A percentile compares a stretch with the other conserved stretches of the same genome.
phyloP scores from a whole-genome alignment of 257 asterid species.

The Fraxinus cuspidata region DNA sequence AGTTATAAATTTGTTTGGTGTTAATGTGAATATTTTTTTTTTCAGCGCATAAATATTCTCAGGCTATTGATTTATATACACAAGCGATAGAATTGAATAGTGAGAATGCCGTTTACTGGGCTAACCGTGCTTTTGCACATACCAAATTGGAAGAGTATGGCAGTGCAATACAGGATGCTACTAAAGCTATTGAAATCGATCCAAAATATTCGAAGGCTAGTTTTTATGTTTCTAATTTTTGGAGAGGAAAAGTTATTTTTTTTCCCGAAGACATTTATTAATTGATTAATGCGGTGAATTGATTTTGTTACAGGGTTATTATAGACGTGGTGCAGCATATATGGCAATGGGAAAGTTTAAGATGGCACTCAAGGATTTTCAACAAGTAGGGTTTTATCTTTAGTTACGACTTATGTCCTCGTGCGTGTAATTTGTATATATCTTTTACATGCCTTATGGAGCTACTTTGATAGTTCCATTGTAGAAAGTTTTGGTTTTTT shows the following conservation, averaged over 20 bases:
- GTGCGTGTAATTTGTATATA: too few relatives aligned
- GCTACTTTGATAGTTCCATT: too few relatives aligned
- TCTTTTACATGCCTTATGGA: too few relatives aligned
- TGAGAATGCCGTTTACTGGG: conserved; percentile 91
- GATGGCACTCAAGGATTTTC: conserved; percentile 93
- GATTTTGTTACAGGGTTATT: conserved; percentile 65
- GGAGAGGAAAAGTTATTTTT: not conserved
- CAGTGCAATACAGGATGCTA: conserved; percentile 89
- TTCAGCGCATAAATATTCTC: conserved; percentile 82
- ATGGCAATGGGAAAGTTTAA: conserved; percentile 96
- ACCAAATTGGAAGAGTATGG: conserved; percentile 96
- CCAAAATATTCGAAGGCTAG: conserved; percentile 85
- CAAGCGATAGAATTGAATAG: conserved; percentile 77
- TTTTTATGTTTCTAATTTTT: not conserved
- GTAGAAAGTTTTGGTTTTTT: too few relatives aligned
- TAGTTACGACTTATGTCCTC: too few relatives aligned
- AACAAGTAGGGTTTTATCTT: conserved; percentile 50
- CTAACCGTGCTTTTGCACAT: conserved; percentile 96
- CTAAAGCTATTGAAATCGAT: conserved; percentile 80
- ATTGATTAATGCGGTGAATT: not conserved
- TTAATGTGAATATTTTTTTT: not conserved
- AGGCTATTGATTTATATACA: conserved; percentile 86
- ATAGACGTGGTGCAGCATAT: conserved; percentile 96
- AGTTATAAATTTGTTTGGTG: too few relatives aligned
- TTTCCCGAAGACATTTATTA: conserved; percentile 11